Conservation (phyloP, 768 basidiomycete species). For the Suillus subalutaceus region DNA sequence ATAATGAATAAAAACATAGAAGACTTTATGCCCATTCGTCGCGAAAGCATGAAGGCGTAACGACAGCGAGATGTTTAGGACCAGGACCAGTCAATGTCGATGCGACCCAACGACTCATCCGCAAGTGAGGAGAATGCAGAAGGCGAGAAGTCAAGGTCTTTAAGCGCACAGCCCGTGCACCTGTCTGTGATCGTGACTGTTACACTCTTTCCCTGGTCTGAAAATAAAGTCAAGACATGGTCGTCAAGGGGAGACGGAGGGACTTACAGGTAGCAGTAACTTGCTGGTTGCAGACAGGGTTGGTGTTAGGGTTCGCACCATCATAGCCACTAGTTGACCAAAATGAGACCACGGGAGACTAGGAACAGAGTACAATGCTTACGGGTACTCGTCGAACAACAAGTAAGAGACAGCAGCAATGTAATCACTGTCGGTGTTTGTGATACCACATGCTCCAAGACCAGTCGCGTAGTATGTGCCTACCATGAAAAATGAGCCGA, state of each 20-base stretch:
- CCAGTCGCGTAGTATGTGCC: slow-evolving; percentile 38
- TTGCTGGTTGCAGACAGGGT: slow-evolving; percentile 67
- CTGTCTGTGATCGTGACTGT: slow-evolving; percentile 60
- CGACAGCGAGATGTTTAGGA: slow-evolving; percentile 16
- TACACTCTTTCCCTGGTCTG: slow-evolving; percentile 56
- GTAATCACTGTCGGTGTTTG: slow-evolving; percentile 29
- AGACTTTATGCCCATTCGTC: background rate
- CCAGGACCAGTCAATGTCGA: slow-evolving; percentile 59
- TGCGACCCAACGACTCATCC: slow-evolving; percentile 47
- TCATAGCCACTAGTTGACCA: slow-evolving; percentile 49
- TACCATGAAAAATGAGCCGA: slow-evolving; percentile 14
- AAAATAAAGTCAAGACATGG: slow-evolving; percentile 13
- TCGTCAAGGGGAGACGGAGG: background rate
- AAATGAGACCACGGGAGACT: slow-evolving; percentile 7
- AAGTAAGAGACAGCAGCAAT: slow-evolving; percentile 39
- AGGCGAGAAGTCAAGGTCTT: slow-evolving; percentile 67
- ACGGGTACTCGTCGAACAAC: slow-evolving; percentile 41
- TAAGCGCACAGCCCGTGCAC: slow-evolving; percentile 54
- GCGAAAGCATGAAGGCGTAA: background rate
- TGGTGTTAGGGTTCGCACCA: slow-evolving; percentile 68
- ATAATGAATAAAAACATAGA: slow-evolving; percentile 28
- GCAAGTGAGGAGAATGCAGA: slow-evolving; percentile 57
- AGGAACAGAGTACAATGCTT: slow-evolving; percentile 15
- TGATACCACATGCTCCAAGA: slow-evolving; percentile 45
- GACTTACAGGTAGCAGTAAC: slow-evolving; percentile 52